A percentile compares a stretch with the other conserved stretches of the same genome.
Conservation (phyloP, 2,329 filamentous ascomycete species). For the Pestalotiopsis sp. region DNA sequence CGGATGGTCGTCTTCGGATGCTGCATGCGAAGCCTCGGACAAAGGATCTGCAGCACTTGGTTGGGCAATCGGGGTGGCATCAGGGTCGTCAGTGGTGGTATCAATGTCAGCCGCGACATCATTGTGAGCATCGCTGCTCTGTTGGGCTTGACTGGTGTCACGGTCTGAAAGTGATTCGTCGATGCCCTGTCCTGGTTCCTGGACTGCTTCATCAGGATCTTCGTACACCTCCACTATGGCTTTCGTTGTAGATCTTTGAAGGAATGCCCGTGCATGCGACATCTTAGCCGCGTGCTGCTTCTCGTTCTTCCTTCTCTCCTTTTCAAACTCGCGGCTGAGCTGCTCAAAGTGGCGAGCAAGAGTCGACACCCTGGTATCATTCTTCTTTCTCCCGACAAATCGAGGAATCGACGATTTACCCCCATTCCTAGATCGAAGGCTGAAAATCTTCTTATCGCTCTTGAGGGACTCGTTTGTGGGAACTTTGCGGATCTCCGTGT, state of each 20-base stretch:
- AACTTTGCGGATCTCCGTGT: slow-evolving; percentile 33
- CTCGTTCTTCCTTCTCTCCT: slow-evolving; percentile 85
- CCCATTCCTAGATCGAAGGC: slow-evolving; percentile 64
- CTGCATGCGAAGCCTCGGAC: slow-evolving; percentile 11
- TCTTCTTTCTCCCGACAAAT: slow-evolving; percentile 75
- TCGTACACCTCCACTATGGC: slow-evolving; percentile 96
- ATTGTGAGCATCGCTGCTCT: neutral
- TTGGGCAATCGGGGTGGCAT: slow-evolving; percentile 6
- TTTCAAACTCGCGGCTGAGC: slow-evolving; percentile 93
- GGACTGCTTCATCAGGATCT: slow-evolving; percentile 89
- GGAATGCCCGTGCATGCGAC: slow-evolving; percentile 74
- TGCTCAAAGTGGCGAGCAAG: slow-evolving; percentile 96
- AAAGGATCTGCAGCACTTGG: neutral
- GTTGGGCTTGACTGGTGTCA: slow-evolving; percentile 21
- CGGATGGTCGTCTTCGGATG: slow-evolving; percentile 29
- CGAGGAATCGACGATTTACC: slow-evolving; percentile 83
- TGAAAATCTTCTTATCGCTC: slow-evolving; percentile 71
- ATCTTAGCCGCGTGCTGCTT: slow-evolving; percentile 79
- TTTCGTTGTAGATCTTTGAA: slow-evolving; percentile 87
- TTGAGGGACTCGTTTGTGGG: slow-evolving; percentile 45
- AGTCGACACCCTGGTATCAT: slow-evolving; percentile 81
- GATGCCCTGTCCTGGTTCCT: slow-evolving; percentile 71
- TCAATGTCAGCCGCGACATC: slow-evolving; percentile 2
- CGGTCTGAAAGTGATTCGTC: slow-evolving; percentile 54
- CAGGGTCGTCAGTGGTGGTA: neutral